Conservation (phyloP, 2,329 filamentous ascomycete species). For the Fusarium austroafricanum region DNA sequence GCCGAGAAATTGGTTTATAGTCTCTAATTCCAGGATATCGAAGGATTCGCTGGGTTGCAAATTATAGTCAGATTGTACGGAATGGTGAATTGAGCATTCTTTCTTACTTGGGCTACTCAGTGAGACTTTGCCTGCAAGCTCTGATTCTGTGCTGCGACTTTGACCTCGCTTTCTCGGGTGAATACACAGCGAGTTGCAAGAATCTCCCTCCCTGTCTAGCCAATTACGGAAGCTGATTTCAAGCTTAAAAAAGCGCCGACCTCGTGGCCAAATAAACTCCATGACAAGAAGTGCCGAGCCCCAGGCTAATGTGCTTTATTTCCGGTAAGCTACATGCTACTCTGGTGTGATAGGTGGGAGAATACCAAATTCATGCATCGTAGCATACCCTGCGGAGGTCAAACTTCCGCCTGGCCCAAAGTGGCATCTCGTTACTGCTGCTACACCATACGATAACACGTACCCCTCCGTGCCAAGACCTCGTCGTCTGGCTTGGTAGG, state of each 20-base stretch:
- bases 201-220: background rate
- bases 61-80: too few relatives aligned
- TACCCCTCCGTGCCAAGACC: slow-evolving; percentile 10
- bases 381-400: slow-evolving; percentile 3
- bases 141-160: too few relatives aligned
- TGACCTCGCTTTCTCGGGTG: background rate
- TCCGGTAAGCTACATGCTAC: accelerated
- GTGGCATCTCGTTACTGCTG: slow-evolving; percentile 3
- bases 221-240: background rate
- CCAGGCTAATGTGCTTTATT: background rate
- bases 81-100: too few relatives aligned
- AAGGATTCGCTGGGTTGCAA: too few relatives aligned
- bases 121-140: too few relatives aligned
- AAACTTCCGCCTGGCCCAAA: slow-evolving; percentile 19
- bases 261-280: background rate
- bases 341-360: slow-evolving; percentile 2
- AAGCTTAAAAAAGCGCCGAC: background rate
- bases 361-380: background rate
- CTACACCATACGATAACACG: background rate
- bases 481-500: background rate
- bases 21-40: too few relatives aligned
- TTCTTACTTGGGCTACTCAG: too few relatives aligned
- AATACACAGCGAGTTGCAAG: background rate
- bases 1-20: too few relatives aligned
- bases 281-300: background rate